Conservation (phyloP, 352 stramenopile genomes). For the Aphanomyces stellatus region DNA sequence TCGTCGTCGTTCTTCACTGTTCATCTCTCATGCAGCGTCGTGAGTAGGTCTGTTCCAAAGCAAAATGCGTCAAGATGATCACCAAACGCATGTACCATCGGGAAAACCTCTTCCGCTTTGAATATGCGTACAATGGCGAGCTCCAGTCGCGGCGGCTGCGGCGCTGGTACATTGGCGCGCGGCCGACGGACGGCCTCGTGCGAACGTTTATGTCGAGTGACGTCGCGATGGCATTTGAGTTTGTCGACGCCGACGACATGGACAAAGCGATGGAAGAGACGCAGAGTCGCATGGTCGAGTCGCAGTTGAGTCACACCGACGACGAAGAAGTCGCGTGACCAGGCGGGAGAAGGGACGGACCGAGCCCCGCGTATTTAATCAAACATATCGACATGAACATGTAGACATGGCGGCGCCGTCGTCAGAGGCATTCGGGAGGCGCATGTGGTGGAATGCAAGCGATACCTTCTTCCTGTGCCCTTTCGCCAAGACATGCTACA, state of each 20-base stretch:
- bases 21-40: not conserved
- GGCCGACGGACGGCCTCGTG: conserved; percentile 53
- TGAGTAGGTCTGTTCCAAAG: conserved; percentile 43
- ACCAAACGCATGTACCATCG: conserved; percentile 38
- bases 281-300: not conserved
- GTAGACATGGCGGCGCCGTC: no score
- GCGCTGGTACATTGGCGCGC: conserved; percentile 58
- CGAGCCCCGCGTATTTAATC: no score
- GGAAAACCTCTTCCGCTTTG: conserved; percentile 56
- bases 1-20: no score
- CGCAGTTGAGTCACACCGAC: not conserved
- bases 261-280: conserved; percentile 23
- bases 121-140: conserved; percentile 55
- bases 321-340: not conserved
- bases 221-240: conserved; percentile 43
- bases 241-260: conserved; percentile 48
- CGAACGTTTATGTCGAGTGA: conserved; percentile 53
- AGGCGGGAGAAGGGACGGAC: no score
- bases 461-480: no score
- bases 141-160: conserved; percentile 56
- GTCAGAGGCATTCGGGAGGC: no score
- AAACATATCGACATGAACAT: no score
- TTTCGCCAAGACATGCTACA: no score
- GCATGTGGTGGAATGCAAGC: no score
- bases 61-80: conserved; percentile 44